Conservation (phyloP, 345 rosid genomes). For the Melastoma malabathricum region DNA sequence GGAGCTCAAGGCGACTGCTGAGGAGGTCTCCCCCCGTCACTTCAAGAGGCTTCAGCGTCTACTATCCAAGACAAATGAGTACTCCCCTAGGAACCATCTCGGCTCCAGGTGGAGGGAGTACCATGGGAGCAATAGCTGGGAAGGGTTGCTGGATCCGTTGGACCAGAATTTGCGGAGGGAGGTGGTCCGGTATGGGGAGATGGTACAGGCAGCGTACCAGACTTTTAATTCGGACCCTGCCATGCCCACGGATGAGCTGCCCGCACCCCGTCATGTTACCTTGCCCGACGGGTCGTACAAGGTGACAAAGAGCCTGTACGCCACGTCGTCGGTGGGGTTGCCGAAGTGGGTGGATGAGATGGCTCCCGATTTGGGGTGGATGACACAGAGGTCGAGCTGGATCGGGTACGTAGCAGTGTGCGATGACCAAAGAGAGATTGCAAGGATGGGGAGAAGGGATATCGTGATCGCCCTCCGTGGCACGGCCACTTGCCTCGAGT, state of each 20-base stretch:
- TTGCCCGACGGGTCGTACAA: slow-evolving; percentile 54
- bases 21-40: slow-evolving; percentile 79
- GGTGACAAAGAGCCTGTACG: slow-evolving; percentile 73
- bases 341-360: slow-evolving; percentile 80
- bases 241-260: slow-evolving; percentile 38
- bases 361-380: slow-evolving; percentile 81
- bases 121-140: slow-evolving; percentile 40
- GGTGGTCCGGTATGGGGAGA: slow-evolving; percentile 45
- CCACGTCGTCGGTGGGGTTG: slow-evolving; percentile 70
- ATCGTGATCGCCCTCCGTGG: slow-evolving; percentile 89
- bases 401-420: slow-evolving; percentile 89
- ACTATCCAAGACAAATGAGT: slow-evolving; percentile 51
- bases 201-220: slow-evolving; percentile 38
- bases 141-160: slow-evolving; percentile 42
- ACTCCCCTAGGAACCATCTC: slow-evolving; percentile 72
- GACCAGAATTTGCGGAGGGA: slow-evolving; percentile 56
- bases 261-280: slow-evolving; percentile 44
- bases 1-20: slow-evolving; percentile 64
- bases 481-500: slow-evolving; percentile 85
- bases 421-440: slow-evolving; percentile 65
- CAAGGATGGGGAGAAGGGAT: slow-evolving; percentile 90
- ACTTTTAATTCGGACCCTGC: slow-evolving; percentile 73
- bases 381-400: slow-evolving; percentile 95
- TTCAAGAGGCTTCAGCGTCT: slow-evolving; percentile 58
- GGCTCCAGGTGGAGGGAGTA: slow-evolving; percentile 70